Evolutionary conservation across 805 yeast species (phyloP).

Genomic region (Saccharomycopsis synnaedendra): DNA sequence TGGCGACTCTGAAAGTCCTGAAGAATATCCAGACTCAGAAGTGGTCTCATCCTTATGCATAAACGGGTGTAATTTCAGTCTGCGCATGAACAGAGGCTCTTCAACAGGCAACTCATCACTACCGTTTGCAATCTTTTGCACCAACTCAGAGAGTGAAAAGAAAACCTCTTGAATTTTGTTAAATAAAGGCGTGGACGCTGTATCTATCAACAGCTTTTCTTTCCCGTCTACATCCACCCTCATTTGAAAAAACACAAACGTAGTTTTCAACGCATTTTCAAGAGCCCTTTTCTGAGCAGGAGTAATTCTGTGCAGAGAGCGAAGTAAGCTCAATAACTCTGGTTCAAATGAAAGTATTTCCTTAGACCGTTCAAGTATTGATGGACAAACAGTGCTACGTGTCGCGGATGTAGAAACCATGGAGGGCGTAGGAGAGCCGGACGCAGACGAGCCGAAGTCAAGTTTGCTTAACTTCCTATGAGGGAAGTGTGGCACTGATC

Average conservation of each 20-base stretch:
- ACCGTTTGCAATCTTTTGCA: conserved; percentile 23
- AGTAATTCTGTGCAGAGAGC: conserved; percentile 14
- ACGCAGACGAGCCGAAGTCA: conserved; percentile 2
- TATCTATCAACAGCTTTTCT: conserved; percentile 20
- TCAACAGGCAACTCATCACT: not conserved
- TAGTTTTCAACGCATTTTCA: conserved; percentile 17
- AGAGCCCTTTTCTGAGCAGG: conserved; percentile 18
- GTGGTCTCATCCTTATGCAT: too few species aligned
- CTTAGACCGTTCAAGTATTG: conserved; percentile 18
- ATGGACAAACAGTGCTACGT: conserved; percentile 12
- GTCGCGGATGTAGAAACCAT: not conserved
- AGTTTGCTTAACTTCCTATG: conserved; percentile 9
- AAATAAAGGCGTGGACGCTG: conserved; percentile 20
- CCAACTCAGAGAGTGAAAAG: conserved; percentile 21
- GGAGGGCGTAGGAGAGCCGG: not conserved
- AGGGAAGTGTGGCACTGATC: not conserved
- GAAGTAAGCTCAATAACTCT: conserved; percentile 20
- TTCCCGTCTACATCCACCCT: conserved; percentile 13
- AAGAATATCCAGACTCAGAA: too few species aligned
- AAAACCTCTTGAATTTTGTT: conserved; percentile 22
- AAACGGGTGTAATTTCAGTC: too few species aligned
- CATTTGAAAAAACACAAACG: conserved; percentile 21
- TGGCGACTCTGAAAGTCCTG: too few species aligned
- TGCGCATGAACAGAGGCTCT: too few species aligned
- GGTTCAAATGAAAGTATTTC: conserved; percentile 25